Evolutionary conservation across 306 rosid genomes (phyloP).

Genomic region (Arachis hypogaea): DNA sequence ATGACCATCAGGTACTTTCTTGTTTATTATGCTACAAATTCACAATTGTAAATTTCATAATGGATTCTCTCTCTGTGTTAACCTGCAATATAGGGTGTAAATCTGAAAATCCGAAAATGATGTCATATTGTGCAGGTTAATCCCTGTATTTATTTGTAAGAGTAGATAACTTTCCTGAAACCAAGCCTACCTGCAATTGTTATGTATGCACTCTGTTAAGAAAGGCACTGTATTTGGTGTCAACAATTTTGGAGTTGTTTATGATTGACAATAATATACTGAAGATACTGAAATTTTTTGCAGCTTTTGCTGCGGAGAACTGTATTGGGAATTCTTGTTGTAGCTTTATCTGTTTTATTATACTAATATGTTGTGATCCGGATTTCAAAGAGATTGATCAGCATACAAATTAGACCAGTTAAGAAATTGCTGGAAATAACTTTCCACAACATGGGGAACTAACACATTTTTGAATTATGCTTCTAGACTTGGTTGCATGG

Average conservation of each 20-base stretch:
- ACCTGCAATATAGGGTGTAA: constrained; percentile 17
- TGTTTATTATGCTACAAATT: background rate
- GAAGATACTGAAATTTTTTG: constrained; percentile 11
- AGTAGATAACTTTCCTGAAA: constrained; percentile 7
- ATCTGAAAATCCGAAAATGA: background rate
- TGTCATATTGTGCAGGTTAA: constrained; percentile 21
- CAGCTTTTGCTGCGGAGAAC: constrained; percentile 2
- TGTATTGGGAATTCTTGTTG: constrained; percentile 14
- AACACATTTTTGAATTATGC: constrained; percentile 3
- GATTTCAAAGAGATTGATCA: constrained; percentile 8
- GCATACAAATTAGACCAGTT: constrained; percentile 24
- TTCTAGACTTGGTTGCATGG: background rate
- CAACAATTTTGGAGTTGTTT: background rate
- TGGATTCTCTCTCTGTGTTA: background rate
- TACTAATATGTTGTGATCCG: background rate
- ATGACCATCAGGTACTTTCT: constrained; percentile 69
- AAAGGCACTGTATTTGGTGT: constrained; percentile 19
- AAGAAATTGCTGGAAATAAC: background rate
- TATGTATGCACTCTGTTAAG: constrained; percentile 15
- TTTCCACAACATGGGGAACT: constrained; percentile 23
- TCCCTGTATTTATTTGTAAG: constrained; percentile 17
- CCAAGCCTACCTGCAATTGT: background rate
- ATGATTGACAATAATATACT: constrained; percentile 7
- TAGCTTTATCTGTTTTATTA: background rate
- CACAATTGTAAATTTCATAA: constrained; percentile 5